phyloP scores from a whole-genome alignment of 495 filamentous ascomycete genomes.

The Penicillium bovifimosum region DNA sequence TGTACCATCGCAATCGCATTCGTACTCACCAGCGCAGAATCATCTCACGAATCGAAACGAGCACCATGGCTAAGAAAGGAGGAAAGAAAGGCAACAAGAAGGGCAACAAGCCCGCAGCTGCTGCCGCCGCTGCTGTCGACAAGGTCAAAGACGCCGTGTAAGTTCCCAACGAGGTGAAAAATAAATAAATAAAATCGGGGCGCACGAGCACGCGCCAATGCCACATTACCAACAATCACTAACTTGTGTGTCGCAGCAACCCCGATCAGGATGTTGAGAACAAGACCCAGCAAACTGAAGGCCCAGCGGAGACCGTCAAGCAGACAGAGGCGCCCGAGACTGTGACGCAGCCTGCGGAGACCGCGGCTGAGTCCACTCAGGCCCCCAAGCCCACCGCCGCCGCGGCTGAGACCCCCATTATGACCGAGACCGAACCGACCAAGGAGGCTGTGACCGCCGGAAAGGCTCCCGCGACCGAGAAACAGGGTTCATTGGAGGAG shows the following conservation, averaged over 20 bases:
- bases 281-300: slow-evolving; percentile 30
- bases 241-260: slow-evolving; percentile 19
- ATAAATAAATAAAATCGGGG: neutral
- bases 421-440: slow-evolving; percentile 12
- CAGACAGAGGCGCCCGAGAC: slow-evolving; percentile 6
- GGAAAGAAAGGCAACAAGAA: slow-evolving; percentile 39
- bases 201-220: slow-evolving; percentile 7
- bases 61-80: slow-evolving; percentile 42
- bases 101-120: slow-evolving; percentile 30
- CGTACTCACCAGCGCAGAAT: slow-evolving; percentile 13
- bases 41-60: slow-evolving; percentile 15
- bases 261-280: slow-evolving; percentile 40
- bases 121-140: slow-evolving; percentile 16
- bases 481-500: slow-evolving; percentile 15
- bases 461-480: slow-evolving; percentile 15
- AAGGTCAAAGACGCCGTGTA: slow-evolving; percentile 37
- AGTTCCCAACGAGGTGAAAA: slow-evolving; percentile 13
- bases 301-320: slow-evolving; percentile 18
- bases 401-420: slow-evolving; percentile 14
- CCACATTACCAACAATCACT: neutral
- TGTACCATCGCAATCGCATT: neutral
- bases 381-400: slow-evolving; percentile 10
- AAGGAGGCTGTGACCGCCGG: slow-evolving; percentile 15
- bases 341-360: slow-evolving; percentile 20
- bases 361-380: slow-evolving; percentile 18